Conservation (phyloP, 192 early-diverging fungal genomes). For the Entophlyctis luteolus region DNA sequence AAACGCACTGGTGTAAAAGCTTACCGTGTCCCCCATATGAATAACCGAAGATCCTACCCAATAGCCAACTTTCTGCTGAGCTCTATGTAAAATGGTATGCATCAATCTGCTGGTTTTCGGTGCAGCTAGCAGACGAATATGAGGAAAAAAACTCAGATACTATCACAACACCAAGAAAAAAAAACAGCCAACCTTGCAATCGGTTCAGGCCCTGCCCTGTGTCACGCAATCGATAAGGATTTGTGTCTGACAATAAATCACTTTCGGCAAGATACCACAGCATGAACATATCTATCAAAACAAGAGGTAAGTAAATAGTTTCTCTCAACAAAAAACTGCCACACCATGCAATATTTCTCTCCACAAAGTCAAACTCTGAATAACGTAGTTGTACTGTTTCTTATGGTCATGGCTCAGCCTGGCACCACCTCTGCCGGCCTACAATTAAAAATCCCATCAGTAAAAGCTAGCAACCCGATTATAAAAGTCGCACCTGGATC, state of each 20-base stretch:
- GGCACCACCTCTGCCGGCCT: slow-evolving; percentile 74
- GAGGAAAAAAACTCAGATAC: background rate
- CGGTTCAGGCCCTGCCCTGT: slow-evolving; percentile 97
- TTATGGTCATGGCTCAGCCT: slow-evolving; percentile 88
- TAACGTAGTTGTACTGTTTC: slow-evolving; percentile 89
- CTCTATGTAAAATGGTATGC: slow-evolving; percentile 84
- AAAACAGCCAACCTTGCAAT: slow-evolving; percentile 60
- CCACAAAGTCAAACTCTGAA: slow-evolving; percentile 93
- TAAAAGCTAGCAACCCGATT: background rate
- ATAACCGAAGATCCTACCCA: slow-evolving; percentile 97
- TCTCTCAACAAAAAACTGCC: background rate
- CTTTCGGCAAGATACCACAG: slow-evolving; percentile 87
- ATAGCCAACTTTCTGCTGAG: slow-evolving; percentile 73
- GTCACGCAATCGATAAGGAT: slow-evolving; percentile 84
- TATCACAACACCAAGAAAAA: background rate
- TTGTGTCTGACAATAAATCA: slow-evolving; percentile 73
- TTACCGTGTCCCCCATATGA: slow-evolving; percentile 86
- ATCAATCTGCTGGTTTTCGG: slow-evolving; percentile 78
- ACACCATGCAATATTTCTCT: slow-evolving; percentile 80
- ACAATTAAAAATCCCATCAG: background rate
- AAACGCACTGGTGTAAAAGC: background rate
- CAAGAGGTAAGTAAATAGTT: too few species aligned
- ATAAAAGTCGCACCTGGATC: slow-evolving; percentile 57
- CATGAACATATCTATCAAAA: slow-evolving; percentile 82
- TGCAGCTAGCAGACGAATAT: slow-evolving; percentile 42